Base-by-base conservation (phyloP, 2,329 filamentous ascomycete genomes). In the Curvularia eragrostidis region DNA sequence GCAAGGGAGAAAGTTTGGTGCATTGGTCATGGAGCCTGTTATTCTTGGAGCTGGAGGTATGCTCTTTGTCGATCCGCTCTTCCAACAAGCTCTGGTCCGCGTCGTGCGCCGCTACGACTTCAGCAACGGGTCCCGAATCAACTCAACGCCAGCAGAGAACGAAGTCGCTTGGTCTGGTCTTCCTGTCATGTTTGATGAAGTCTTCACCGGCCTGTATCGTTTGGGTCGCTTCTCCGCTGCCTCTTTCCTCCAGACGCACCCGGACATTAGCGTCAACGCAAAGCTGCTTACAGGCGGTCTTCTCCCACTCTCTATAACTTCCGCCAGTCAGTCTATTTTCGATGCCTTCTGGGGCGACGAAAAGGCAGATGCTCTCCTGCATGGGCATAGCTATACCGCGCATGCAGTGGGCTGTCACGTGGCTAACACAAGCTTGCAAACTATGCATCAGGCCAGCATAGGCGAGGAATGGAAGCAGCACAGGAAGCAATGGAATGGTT, bases 321-420 rank as follows among this genome's bases (percentile, higher is more conserved):
- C 91, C 3, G 90, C 91, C 0, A 92, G 89, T 34, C 82, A 92
- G 57, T 83, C 82, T 57, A 88, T 96, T 44, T 95, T 93, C 74
- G 70, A 85, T 1, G 85, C 86, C 0, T 96, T 96, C 70, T 79
- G 85, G 12, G 88, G 88, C 51, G 80, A 85, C 1, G 87, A 91
- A 48, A 96, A 95, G 77, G 87, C 85, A 0, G 90, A 94, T 64
- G 91, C 91, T 0, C 77, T 96, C 5, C 79, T 96, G 3, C 92
- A 96, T 66, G 91, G 91, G 0, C 91, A 96, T 72, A 94, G 90
- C 73, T 96, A 96, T 76, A 96, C 91, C 0, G 91, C 91, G 0
- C 91, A 96, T 74, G 84, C 92, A 0, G 84, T 95, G 1, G 92
- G 91, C 0, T 96, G 91, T 66, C 85, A 89, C 43, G 90, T 96